phyloP scores from a whole-genome alignment of 2,329 filamentous ascomycete species.

The Neonectria coccinea region DNA sequence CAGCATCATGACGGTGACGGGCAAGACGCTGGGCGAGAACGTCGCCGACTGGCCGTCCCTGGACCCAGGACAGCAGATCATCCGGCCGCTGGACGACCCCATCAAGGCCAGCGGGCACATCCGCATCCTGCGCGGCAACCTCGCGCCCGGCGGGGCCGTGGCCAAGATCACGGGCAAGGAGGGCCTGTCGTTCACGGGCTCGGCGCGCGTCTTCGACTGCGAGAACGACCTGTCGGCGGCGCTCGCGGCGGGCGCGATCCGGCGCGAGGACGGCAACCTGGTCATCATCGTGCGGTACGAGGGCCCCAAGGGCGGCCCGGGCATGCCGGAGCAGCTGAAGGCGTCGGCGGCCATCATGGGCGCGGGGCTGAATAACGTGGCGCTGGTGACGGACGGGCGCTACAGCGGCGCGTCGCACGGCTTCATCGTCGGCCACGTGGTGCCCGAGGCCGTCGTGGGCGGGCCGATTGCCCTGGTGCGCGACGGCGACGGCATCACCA shows the following conservation, averaged over 20 bases:
- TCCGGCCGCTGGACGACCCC: slow-evolving; percentile 78
- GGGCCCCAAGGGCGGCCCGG: slow-evolving; percentile 91
- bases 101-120: slow-evolving; percentile 91
- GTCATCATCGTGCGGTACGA: slow-evolving; percentile 94
- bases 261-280: slow-evolving; percentile 73
- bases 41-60: slow-evolving; percentile 81
- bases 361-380: slow-evolving; percentile 86
- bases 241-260: slow-evolving; percentile 74
- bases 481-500: slow-evolving; percentile 86
- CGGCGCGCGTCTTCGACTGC: slow-evolving; percentile 87
- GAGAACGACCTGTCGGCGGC: slow-evolving; percentile 83
- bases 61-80: slow-evolving; percentile 83
- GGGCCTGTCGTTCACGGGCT: slow-evolving; percentile 83
- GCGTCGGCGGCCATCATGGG: slow-evolving; percentile 93
- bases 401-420: slow-evolving; percentile 91
- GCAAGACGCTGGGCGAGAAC: slow-evolving; percentile 85
- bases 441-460: slow-evolving; percentile 88
- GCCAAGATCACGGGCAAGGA: slow-evolving; percentile 98
- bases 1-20: slow-evolving; percentile 82
- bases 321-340: slow-evolving; percentile 95
- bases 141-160: slow-evolving; percentile 89
- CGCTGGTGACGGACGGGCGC: slow-evolving; percentile 90
- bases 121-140: slow-evolving; percentile 87
- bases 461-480: slow-evolving; percentile 87
- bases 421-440: slow-evolving; percentile 94